Evolutionary conservation across 2,329 filamentous ascomycete species (phyloP), one percentile per base, ranked within the genome.

Genomic region (Aureobasidium zeae): DNA sequence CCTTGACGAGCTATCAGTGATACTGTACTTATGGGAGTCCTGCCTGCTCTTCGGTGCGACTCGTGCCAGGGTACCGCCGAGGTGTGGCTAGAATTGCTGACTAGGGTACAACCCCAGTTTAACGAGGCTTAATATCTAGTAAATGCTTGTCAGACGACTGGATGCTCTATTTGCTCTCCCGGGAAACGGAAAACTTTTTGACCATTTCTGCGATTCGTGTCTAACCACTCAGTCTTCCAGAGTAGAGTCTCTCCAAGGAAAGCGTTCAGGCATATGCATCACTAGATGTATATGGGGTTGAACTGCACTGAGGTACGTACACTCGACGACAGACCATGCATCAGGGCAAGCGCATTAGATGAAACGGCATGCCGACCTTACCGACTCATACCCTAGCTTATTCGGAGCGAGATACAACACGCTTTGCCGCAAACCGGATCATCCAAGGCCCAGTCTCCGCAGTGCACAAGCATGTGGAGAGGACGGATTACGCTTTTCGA

Each of bases 21-120:
- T n/a, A n/a, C n/a, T n/a, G n/a, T n/a, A n/a, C n/a, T n/a, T n/a
- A n/a, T n/a, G n/a, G n/a, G n/a, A n/a, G n/a, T n/a, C n/a, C n/a
- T n/a, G n/a, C n/a, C n/a, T n/a, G n/a, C n/a, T 32, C 17, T 28
- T 41, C 37, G 37, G 37, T 25, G 37, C 37, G 37, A 41, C 37
- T 41, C 37, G 20, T 41, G 37, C 37, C n/a, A 41, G 20, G 32
- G 10, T 24, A 32, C 20, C 37, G 28, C 37, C 37, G 37, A 41
- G 37, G 5, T 19, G 13, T 41, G 37, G 37, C 37, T 41, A 20
- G 28, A 41, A 41, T 21, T n/a, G n/a, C n/a, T 12, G 21, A 21
- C 36, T 30, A 30, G 36, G n/a, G 3, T 16, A 21, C 20, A 25
- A n/a, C 20, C 34, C 37, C 19, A 41, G 26, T 24, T 28, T 8